Evolutionary conservation across 345 rosid species (phyloP), one percentile per base, ranked within the genome.

Genomic region (Alliaria petiolata): DNA sequence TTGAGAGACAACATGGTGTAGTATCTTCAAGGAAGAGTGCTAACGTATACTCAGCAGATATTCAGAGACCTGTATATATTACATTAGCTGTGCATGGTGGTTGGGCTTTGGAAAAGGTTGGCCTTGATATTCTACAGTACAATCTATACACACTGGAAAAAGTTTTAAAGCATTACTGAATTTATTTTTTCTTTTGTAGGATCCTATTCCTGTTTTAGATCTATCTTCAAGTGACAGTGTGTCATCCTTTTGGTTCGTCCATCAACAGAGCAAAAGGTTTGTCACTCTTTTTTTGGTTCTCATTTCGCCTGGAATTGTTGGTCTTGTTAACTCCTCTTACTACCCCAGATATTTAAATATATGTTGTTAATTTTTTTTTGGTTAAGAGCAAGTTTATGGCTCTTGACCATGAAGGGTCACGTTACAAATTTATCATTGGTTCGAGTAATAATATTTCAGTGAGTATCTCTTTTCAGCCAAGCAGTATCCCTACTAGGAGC

Each of bases 41-140:
- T 35, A 86, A 81, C 69, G 75, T 89, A 75, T 91, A 87, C 69
- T 81, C 89, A 65, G 95, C 86, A 40, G 95, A 91, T 77, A 62
- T 87, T 73, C 86, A 79, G 67, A 91, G 83, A 73, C 90, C 93
- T 57, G 59, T 95, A 39, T 91, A 89, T 76, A 87, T 95, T 72
- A 82, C 92, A 30, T 62, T 95, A 78, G 74, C 79, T 77, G 83
- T 86, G 72, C 88, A 88, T 69, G 99, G 96, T 72, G 96, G 89
- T 67, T 95, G 99, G 99, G 82, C 82, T 75, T 72, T 88, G 80
- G 98, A 95, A 82, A 91, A 87, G 98, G 99, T 95, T 73, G 47
- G 62, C 61, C 20, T 56, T 47, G 15, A 64, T 76, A 40, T 64
- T 56, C 62, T 55, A 25, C 61, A 19, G 17, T 30, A 46, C 40